Percentiles rank a stretch among this genome's conserved stretches.
These are phyloP conservation scores for Aspergillus hancockii DNA, from an alignment of 495 filamentous ascomycete genomes.

Conservation along the genomic window DNA sequence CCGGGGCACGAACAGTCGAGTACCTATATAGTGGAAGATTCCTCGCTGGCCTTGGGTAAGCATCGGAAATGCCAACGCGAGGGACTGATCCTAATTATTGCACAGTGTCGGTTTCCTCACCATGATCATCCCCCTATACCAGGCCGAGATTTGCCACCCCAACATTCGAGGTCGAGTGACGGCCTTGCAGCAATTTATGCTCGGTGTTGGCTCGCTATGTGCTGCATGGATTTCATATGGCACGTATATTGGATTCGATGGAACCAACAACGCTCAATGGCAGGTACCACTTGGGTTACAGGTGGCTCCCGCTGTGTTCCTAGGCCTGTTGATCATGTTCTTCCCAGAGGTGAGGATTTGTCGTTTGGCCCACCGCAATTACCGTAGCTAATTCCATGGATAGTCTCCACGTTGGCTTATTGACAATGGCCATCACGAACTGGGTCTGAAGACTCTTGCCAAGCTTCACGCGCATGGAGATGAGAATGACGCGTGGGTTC, in stretches of 20 bases:
- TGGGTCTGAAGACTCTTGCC: conserved; percentile 52
- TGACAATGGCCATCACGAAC: conserved; percentile 44
- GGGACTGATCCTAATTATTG: neutral
- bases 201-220: conserved; percentile 43
- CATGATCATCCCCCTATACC: conserved; percentile 50
- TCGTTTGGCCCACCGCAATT: too few relatives aligned
- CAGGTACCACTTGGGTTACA: conserved; percentile 44
- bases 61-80: conserved; percentile 15
- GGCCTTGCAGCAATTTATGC: conserved; percentile 47
- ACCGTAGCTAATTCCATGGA: conserved; percentile 9
- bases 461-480: conserved; percentile 51
- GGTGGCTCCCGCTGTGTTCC: conserved; percentile 40
- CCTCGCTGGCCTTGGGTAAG: conserved; percentile 54
- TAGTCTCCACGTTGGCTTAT: conserved; percentile 61
- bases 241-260: conserved; percentile 50
- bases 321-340: conserved; percentile 43
- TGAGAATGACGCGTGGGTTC: conserved; percentile 45
- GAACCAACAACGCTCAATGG: conserved; percentile 44
- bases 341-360: conserved; percentile 49
- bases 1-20: conserved; percentile 36
- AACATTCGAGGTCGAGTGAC: conserved; percentile 46
- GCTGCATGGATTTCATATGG: conserved; percentile 47
- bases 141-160: conserved; percentile 47
- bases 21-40: conserved; percentile 45
- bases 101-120: conserved; percentile 60